Evolutionary conservation across 2,329 filamentous ascomycete genomes (phyloP).

Genomic region (Sarocladium brachiariae): DNA sequence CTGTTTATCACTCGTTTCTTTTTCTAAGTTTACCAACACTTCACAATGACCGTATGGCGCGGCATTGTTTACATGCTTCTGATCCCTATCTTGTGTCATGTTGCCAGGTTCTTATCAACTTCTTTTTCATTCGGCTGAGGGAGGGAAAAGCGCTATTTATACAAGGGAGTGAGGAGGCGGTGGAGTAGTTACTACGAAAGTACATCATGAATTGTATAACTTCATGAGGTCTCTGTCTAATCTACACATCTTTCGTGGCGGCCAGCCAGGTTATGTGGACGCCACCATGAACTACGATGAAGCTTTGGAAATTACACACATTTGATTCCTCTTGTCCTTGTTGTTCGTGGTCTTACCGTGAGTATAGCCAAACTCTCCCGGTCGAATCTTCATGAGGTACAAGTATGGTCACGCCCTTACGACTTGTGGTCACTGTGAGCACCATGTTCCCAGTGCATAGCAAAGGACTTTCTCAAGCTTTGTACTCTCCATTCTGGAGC

Average conservation of each 20-base stretch:
- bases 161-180: background rate
- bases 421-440: too few species aligned
- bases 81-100: background rate
- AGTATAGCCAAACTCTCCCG: too few species aligned
- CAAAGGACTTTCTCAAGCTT: constrained; percentile 14
- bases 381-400: too few species aligned
- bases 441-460: background rate
- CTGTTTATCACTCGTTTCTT: too few species aligned
- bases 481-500: constrained; percentile 17
- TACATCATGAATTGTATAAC: background rate
- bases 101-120: background rate
- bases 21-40: background rate
- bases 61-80: background rate
- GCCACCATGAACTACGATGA: background rate
- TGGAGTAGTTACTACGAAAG: constrained; percentile 4
- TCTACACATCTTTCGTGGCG: background rate
- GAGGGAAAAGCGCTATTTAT: constrained; percentile 1
- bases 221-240: background rate
- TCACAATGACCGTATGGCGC: constrained; percentile 1
- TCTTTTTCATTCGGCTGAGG: background rate
- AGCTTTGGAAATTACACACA: background rate
- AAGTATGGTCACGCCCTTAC: background rate
- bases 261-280: background rate
- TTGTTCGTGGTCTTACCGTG: too few species aligned
- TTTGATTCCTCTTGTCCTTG: too few species aligned